Evolutionary conservation across 352 stramenopile species (phyloP).

Genomic region (Phytopythium cucurbitacearum): DNA sequence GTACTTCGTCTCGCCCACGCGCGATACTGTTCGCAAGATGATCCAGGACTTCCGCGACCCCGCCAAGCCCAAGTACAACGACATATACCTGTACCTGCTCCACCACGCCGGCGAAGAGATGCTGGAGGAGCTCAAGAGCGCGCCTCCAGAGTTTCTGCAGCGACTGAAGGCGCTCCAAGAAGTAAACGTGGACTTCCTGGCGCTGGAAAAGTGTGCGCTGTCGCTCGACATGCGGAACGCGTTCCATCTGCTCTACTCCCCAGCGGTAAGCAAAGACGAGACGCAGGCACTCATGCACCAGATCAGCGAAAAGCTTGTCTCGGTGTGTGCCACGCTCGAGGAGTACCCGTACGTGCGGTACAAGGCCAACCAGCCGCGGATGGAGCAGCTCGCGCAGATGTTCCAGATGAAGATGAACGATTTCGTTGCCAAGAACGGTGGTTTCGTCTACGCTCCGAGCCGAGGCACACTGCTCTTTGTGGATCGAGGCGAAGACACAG

Average conservation of each 20-base stretch:
- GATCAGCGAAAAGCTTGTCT: constrained; percentile 93
- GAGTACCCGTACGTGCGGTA: constrained; percentile 97
- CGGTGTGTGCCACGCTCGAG: constrained; percentile 94
- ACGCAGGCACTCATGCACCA: constrained; percentile 28
- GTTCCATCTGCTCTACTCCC: constrained; percentile 81
- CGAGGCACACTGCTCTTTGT: constrained; percentile 93
- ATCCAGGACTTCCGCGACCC: constrained; percentile 77
- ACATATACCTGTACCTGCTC: constrained; percentile 94
- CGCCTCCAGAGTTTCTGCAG: constrained; percentile 64
- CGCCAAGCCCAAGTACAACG: constrained; percentile 90
- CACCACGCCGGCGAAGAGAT: constrained; percentile 69
- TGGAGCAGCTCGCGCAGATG: constrained; percentile 83
- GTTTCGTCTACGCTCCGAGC: constrained; percentile 89
- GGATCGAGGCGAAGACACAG: constrained; percentile 91
- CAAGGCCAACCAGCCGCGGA: constrained; percentile 73
- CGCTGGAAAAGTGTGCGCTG: constrained; percentile 92
- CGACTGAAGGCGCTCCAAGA: constrained; percentile 89
- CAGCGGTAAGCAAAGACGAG: constrained; percentile 38
- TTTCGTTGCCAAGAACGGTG: constrained; percentile 88
- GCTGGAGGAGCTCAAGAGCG: constrained; percentile 85
- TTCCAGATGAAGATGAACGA: constrained; percentile 96
- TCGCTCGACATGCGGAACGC: constrained; percentile 90
- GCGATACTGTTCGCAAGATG: constrained; percentile 80
- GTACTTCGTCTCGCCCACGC: constrained; percentile 92
- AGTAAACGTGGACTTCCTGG: constrained; percentile 96